Conservation (phyloP, 2,329 filamentous ascomycete genomes). For the Huntiella abstrusa region DNA sequence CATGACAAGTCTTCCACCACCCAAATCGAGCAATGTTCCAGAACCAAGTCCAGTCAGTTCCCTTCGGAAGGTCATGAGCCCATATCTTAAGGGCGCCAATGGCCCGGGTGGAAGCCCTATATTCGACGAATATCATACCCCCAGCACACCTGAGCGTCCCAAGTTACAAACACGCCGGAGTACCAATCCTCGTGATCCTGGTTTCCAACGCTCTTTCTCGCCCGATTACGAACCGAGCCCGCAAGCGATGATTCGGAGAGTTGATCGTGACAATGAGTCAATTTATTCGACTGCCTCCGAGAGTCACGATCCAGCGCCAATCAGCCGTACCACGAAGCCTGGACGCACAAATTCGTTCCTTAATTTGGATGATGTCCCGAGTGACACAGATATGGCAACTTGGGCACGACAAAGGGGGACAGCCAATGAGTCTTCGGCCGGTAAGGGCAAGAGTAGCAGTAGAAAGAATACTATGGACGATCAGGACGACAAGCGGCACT, state of each 20-base stretch:
- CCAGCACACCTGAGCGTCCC: conserved; percentile 8
- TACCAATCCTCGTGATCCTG: conserved; percentile 9
- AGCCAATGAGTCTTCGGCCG: neutral
- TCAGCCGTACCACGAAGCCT: conserved; percentile 16
- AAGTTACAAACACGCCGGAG: conserved; percentile 3
- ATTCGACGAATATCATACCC: conserved; percentile 7
- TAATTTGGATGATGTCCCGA: conserved; percentile 25
- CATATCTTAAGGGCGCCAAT: conserved; percentile 37
- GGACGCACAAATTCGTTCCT: conserved; percentile 30
- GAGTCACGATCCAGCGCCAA: conserved; percentile 19
- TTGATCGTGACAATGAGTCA: conserved; percentile 28
- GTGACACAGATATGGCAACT: conserved; percentile 26
- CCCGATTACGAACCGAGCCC: conserved; percentile 56
- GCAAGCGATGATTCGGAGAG: conserved; percentile 51
- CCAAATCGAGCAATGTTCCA: conserved; percentile 19
- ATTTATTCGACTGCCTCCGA: conserved; percentile 13
- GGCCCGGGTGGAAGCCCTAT: conserved; percentile 1
- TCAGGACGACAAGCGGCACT: conserved; percentile 19
- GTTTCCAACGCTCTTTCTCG: conserved; percentile 43
- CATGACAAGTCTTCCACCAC: conserved; percentile 20
- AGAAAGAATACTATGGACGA: conserved; percentile 13
- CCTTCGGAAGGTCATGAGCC: conserved; percentile 70
- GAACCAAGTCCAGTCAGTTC: conserved; percentile 55
- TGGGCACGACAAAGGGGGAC: neutral
- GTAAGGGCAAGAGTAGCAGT: neutral